phyloP scores from a whole-genome alignment of 345 rosid genomes.

The Salix caprea region DNA sequence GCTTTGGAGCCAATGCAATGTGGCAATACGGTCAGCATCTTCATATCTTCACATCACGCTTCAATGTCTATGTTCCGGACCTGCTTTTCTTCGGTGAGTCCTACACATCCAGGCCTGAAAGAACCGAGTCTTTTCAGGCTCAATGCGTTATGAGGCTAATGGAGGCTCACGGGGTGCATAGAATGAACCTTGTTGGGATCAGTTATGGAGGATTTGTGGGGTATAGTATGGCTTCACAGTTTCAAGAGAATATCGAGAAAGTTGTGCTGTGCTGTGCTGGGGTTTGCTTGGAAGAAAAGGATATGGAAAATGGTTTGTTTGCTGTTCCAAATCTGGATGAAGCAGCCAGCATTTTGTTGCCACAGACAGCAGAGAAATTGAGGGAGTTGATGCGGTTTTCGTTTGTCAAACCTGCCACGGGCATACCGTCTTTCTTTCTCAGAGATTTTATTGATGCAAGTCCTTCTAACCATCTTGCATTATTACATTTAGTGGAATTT shows the following conservation, averaged over 20 bases:
- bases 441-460: constrained; percentile 31
- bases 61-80: constrained; percentile 75
- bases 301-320: constrained; percentile 59
- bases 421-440: constrained; percentile 27
- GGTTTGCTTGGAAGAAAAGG: constrained; percentile 73
- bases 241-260: constrained; percentile 49
- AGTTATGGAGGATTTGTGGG: constrained; percentile 85
- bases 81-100: constrained; percentile 67
- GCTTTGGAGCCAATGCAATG: constrained; percentile 78
- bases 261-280: constrained; percentile 69
- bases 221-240: constrained; percentile 61
- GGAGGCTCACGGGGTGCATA: constrained; percentile 44
- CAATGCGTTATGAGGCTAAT: constrained; percentile 46
- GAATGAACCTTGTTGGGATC: constrained; percentile 58
- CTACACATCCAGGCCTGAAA: constrained; percentile 37
- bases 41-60: constrained; percentile 45
- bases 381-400: constrained; percentile 56
- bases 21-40: constrained; percentile 70
- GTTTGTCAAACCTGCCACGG: constrained; percentile 41
- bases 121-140: constrained; percentile 67
- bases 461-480: neutral
- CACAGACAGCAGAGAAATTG: constrained; percentile 63
- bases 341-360: constrained; percentile 56
- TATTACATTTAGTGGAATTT: neutral
- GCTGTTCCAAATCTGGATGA: constrained; percentile 56